Evolutionary conservation across 2,329 filamentous ascomycete genomes (phyloP).

Genomic region (Talaromyces sp.): DNA sequence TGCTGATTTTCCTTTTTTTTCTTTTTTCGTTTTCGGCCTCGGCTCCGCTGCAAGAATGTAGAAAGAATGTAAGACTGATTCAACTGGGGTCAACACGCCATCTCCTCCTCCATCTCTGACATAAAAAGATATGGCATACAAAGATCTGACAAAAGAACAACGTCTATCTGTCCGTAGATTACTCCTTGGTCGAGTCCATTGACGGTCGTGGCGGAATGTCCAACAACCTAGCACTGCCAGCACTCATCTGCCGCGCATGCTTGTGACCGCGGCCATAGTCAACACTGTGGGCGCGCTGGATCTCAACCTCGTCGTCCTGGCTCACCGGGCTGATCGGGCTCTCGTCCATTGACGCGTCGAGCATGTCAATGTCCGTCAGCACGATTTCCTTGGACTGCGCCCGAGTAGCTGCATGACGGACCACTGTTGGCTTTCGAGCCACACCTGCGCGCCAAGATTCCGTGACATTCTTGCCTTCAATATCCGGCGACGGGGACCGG

Average conservation of each 20-base stretch:
- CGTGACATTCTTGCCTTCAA: constrained; percentile 21
- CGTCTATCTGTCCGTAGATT: not conserved
- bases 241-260: constrained; percentile 67
- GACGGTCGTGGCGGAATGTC: constrained; percentile 58
- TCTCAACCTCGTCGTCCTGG: constrained; percentile 16
- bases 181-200: constrained; percentile 37
- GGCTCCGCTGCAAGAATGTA: not conserved
- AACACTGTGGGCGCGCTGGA: constrained; percentile 66
- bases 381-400: constrained; percentile 60
- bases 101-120: not conserved
- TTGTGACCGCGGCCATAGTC: constrained; percentile 61
- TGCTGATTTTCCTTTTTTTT: constrained; percentile 3
- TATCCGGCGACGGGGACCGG: constrained; percentile 10
- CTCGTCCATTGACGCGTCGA: constrained; percentile 15
- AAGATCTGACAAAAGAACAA: not conserved
- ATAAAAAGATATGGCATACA: not conserved
- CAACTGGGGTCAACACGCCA: not conserved
- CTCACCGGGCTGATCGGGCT: constrained; percentile 7
- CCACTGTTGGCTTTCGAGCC: constrained; percentile 57
- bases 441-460: constrained; percentile 49
- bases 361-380: constrained; percentile 45
- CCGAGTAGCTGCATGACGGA: constrained; percentile 51
- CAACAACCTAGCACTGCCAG: constrained; percentile 69
- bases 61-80: not conserved
- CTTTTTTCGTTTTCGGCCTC: not conserved